These are phyloP conservation scores for Cutaneotrichosporon daszewskae DNA, from an alignment of 1,284 basidiomycete genomes.

Conservation along the genomic window DNA sequence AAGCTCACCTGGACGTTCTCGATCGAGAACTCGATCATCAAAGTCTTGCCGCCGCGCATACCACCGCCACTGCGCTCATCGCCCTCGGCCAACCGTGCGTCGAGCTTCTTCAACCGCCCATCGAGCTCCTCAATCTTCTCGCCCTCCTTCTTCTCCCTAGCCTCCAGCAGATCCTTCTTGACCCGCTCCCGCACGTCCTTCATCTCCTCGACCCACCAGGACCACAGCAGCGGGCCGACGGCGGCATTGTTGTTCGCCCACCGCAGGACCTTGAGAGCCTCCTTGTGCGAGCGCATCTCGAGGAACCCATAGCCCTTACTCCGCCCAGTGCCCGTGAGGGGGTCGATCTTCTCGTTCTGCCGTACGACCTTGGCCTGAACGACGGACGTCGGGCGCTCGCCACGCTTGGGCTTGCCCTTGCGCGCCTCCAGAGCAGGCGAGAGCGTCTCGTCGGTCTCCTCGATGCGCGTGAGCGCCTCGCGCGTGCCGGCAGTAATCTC, in stretches of 20 bases:
- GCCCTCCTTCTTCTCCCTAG: conserved; percentile 13
- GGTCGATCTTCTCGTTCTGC: conserved; percentile 71
- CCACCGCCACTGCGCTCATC: conserved; percentile 32
- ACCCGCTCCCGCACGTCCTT: conserved; percentile 59
- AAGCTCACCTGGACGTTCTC: conserved; percentile 76
- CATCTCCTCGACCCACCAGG: conserved; percentile 80
- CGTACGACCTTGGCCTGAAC: conserved; percentile 85
- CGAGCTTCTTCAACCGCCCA: conserved; percentile 49
- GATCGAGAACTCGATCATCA: conserved; percentile 87
- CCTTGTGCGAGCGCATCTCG: conserved; percentile 79
- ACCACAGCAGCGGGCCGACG: conserved; percentile 60
- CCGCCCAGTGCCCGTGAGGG: conserved; percentile 75
- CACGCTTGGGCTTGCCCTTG: conserved; percentile 44
- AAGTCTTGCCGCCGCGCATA: conserved; percentile 55
- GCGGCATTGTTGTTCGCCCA: conserved; percentile 88
- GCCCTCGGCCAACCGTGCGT: conserved; percentile 35
- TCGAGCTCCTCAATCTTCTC: conserved; percentile 46
- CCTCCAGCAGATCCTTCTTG: conserved; percentile 49
- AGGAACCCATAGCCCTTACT: conserved; percentile 95
- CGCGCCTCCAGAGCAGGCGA: conserved; percentile 46
- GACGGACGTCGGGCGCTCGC: conserved; percentile 56
- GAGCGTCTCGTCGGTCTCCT: conserved; percentile 54
- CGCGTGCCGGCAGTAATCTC: conserved; percentile 68
- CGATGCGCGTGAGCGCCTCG: conserved; percentile 63
- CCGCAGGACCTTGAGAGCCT: conserved; percentile 82